phyloP scores from a whole-genome alignment of 2,329 filamentous ascomycete genomes.

The Rosellinia necatrix region DNA sequence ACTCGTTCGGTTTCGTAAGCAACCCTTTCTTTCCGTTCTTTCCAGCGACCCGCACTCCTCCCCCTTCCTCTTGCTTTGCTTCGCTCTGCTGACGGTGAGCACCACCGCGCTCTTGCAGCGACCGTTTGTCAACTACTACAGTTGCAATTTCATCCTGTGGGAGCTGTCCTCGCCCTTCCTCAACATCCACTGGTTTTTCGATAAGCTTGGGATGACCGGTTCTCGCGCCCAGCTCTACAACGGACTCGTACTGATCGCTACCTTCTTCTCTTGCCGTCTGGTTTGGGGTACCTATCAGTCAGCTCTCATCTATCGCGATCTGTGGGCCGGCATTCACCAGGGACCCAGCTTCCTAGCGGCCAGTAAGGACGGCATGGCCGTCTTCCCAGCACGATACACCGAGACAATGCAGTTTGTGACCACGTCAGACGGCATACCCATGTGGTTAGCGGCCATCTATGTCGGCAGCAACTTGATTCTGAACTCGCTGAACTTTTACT shows the following conservation, averaged over 20 bases:
- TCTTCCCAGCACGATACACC: conserved; percentile 44
- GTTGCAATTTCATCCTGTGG: conserved; percentile 80
- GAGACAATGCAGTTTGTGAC: conserved; percentile 57
- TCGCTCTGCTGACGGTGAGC: background rate
- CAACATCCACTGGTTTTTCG: conserved; percentile 91
- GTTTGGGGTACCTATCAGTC: conserved; percentile 79
- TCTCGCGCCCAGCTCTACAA: conserved; percentile 76
- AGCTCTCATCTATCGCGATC: conserved; percentile 69
- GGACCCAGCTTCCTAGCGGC: conserved; percentile 42
- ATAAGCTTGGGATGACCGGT: conserved; percentile 82
- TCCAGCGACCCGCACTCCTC: too few relatives aligned
- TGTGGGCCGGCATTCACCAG: conserved; percentile 62
- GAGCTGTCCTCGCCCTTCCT: conserved; percentile 84
- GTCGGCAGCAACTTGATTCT: conserved; percentile 72
- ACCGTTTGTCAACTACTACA: conserved; percentile 85
- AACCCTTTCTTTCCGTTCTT: background rate
- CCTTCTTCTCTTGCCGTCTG: conserved; percentile 78
- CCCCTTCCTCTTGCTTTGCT: background rate
- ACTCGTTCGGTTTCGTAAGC: conserved; percentile 79
- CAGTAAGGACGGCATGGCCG: conserved; percentile 39
- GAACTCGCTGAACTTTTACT: conserved; percentile 79
- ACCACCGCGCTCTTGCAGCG: conserved; percentile 54
- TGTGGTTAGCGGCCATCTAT: conserved; percentile 73
- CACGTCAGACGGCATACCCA: conserved; percentile 58
- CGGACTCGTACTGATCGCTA: conserved; percentile 71